Conservation (phyloP, 2,329 filamentous ascomycete genomes). For the Neospermospora avenae region DNA sequence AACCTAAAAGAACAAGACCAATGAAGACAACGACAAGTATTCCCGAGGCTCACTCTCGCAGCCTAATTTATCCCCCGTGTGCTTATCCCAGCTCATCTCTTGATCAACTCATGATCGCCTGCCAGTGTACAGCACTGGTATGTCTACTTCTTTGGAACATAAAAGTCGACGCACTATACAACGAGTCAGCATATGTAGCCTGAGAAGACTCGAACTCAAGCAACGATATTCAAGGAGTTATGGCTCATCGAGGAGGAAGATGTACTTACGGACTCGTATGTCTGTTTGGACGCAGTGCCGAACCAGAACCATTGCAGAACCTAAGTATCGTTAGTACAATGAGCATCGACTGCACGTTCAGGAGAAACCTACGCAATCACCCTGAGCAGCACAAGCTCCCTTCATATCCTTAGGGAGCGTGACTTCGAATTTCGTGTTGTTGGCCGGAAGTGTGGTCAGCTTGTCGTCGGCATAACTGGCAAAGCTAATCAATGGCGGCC, state of each 20-base stretch:
- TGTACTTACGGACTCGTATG: constrained; percentile 43
- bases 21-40: too few relatives aligned
- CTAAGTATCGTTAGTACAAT: constrained; percentile 43
- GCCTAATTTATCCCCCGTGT: too few relatives aligned
- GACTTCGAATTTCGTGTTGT: constrained; percentile 49
- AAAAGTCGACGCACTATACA: constrained; percentile 47
- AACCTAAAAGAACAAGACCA: too few relatives aligned
- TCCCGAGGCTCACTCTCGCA: too few relatives aligned
- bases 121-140: too few relatives aligned
- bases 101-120: too few relatives aligned
- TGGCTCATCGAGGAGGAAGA: background rate
- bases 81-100: too few relatives aligned
- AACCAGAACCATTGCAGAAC: constrained; percentile 55
- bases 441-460: constrained; percentile 39
- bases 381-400: constrained; percentile 36
- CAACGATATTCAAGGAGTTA: too few relatives aligned
- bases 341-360: too few relatives aligned
- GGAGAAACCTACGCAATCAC: constrained; percentile 25
- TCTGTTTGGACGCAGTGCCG: constrained; percentile 47
- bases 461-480: constrained; percentile 47
- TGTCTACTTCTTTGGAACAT: constrained; percentile 7
- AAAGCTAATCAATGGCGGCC: constrained; percentile 46
- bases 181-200: background rate
- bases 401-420: constrained; percentile 50
- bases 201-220: background rate